These are phyloP conservation scores for Thamnidium elegans DNA, from an alignment of 192 early-diverging fungal genomes.

Conservation along the genomic window DNA sequence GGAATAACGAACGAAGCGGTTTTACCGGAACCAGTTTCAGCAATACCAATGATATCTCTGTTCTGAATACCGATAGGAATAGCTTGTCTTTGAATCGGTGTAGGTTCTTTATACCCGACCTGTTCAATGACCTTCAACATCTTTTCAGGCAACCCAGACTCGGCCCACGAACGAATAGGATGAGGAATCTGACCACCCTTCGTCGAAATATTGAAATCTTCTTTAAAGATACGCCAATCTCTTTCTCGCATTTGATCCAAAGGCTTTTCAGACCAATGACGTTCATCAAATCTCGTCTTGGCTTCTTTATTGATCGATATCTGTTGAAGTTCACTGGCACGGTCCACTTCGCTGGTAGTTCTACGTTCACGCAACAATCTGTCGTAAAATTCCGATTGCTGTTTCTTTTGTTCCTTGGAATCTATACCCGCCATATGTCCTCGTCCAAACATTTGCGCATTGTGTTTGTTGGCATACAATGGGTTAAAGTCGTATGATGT, in stretches of 20 bases:
- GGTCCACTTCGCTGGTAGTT: conserved; percentile 53
- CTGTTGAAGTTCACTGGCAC: conserved; percentile 61
- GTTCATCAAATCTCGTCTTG: conserved; percentile 78
- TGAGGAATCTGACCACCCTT: conserved; percentile 91
- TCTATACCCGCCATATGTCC: conserved; percentile 88
- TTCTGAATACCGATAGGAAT: conserved; percentile 95
- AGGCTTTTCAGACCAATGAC: conserved; percentile 94
- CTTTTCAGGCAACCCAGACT: conserved; percentile 66
- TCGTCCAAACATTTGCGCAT: conserved; percentile 80
- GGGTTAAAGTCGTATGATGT: conserved; percentile 93
- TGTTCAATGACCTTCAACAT: conserved; percentile 76
- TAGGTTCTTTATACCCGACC: conserved; percentile 91
- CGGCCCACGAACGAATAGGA: conserved; percentile 86
- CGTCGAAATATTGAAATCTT: conserved; percentile 94
- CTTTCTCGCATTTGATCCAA: conserved; percentile 90
- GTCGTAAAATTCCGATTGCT: conserved; percentile 68
- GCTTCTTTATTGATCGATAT: conserved; percentile 62
- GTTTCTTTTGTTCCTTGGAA: conserved; percentile 67
- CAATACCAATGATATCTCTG: conserved; percentile 85
- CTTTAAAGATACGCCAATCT: conserved; percentile 99
- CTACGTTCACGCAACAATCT: conserved; percentile 58
- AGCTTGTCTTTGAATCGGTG: conserved; percentile 96
- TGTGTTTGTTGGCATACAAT: conserved; percentile 73
- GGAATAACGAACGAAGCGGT: conserved; percentile 96
- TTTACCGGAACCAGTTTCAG: conserved; percentile 93